Evolutionary conservation across 805 yeast genomes (phyloP).

Genomic region (Yamadazyma kitorensis): DNA sequence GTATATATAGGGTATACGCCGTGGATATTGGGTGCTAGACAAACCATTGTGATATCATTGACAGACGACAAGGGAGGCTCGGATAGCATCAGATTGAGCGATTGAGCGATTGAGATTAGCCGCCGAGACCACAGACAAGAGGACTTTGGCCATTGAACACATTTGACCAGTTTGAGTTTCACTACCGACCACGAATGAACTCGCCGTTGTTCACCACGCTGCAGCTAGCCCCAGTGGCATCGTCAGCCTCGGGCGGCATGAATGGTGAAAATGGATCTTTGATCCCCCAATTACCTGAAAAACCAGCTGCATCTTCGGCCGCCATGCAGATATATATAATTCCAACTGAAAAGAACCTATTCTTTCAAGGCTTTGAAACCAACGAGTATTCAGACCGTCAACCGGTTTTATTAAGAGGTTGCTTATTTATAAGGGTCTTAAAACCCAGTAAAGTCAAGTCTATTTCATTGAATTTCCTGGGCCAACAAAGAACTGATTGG

Average conservation of each 20-base stretch:
- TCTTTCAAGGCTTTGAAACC: conserved; percentile 76
- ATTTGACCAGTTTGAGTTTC: too few relatives aligned
- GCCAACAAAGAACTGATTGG: conserved; percentile 83
- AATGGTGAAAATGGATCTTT: conserved; percentile 17
- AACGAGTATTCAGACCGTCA: conserved; percentile 63
- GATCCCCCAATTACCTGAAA: conserved; percentile 49
- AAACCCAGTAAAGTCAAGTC: conserved; percentile 72
- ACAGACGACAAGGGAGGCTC: too few relatives aligned
- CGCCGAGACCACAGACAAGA: too few relatives aligned
- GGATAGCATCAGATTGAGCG: too few relatives aligned
- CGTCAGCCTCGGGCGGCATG: conserved; percentile 9
- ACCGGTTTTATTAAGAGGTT: conserved; percentile 80
- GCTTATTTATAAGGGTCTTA: conserved; percentile 62
- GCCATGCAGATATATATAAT: conserved; percentile 69
- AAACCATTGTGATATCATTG: too few relatives aligned
- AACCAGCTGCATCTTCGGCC: conserved; percentile 59
- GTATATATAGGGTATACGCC: too few relatives aligned
- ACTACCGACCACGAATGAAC: too few relatives aligned
- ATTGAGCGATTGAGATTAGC: too few relatives aligned
- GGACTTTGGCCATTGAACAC: too few relatives aligned
- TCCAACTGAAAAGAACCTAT: conserved; percentile 77
- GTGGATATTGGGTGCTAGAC: too few relatives aligned
- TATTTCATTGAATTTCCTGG: conserved; percentile 60
- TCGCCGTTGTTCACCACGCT: conserved; percentile 28
- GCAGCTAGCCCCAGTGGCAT: conserved; percentile 20